These are phyloP conservation scores for Blastobotrys parvus DNA, from an alignment of 805 yeast genomes.

Conservation along the genomic window DNA sequence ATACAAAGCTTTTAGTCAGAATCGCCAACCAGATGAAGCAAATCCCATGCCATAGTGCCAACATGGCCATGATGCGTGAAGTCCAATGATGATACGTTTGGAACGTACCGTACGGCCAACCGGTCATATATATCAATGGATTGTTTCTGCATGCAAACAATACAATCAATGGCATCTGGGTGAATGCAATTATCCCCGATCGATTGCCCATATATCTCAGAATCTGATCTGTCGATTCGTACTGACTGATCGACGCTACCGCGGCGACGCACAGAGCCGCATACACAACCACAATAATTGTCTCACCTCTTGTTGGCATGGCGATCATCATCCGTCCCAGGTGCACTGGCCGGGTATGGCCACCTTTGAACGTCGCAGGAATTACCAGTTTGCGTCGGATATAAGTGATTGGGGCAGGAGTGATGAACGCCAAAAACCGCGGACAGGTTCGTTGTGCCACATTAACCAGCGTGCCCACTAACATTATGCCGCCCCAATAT, in stretches of 20 bases:
- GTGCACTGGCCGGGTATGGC: constrained; percentile 15
- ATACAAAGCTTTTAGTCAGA: constrained; percentile 15
- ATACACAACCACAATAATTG: constrained; percentile 28
- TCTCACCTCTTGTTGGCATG: constrained; percentile 32
- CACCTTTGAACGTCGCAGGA: constrained; percentile 23
- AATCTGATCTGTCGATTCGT: neutral
- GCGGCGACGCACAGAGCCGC: constrained; percentile 24
- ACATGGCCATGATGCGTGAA: constrained; percentile 42
- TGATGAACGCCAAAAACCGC: constrained; percentile 25
- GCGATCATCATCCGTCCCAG: constrained; percentile 4
- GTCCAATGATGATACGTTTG: constrained; percentile 55
- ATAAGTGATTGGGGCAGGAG: constrained; percentile 5
- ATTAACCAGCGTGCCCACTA: constrained; percentile 18
- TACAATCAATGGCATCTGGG: constrained; percentile 35
- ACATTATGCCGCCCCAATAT: constrained; percentile 26
- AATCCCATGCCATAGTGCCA: constrained; percentile 42
- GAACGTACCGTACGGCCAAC: constrained; percentile 55
- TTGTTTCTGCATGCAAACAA: constrained; percentile 67
- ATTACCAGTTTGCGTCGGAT: constrained; percentile 14
- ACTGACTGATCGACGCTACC: constrained; percentile 14
- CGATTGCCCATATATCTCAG: constrained; percentile 32
- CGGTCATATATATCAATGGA: constrained; percentile 51
- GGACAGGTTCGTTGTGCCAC: constrained; percentile 17
- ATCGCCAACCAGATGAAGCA: constrained; percentile 18
- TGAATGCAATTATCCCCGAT: constrained; percentile 38